Evolutionary conservation across 371 early-diverging fungal genomes (phyloP).

Genomic region (Fennellomyces sp.): DNA sequence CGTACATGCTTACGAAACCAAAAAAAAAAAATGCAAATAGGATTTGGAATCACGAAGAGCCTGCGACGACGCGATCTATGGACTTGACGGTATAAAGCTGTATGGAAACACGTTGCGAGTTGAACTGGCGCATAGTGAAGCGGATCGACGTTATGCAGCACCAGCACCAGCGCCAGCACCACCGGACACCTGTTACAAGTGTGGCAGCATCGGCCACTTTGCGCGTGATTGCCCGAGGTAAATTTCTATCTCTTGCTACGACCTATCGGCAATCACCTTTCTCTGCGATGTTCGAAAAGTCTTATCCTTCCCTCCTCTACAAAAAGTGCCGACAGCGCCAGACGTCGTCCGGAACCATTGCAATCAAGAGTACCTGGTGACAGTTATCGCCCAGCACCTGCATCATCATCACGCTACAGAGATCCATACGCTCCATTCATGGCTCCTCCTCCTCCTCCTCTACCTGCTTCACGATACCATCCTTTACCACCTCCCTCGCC

Average conservation of each 20-base stretch:
- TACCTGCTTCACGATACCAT: background rate
- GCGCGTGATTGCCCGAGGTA: slow-evolving; percentile 3
- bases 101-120: background rate
- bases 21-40: background rate
- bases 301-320: background rate
- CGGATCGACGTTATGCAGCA: background rate
- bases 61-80: background rate
- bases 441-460: background rate
- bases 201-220: background rate
- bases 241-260: no score
- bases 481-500: background rate
- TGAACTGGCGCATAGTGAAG: background rate
- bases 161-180: background rate
- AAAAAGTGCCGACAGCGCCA: background rate
- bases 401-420: background rate
- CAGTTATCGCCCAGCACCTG: background rate
- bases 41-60: background rate
- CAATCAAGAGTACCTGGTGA: background rate
- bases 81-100: background rate
- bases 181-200: background rate
- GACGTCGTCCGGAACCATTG: background rate
- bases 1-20: no score
- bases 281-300: background rate
- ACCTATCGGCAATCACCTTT: background rate
- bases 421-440: background rate